phyloP scores from a whole-genome alignment of 345 rosid species.

The Erucastrum elatum region DNA sequence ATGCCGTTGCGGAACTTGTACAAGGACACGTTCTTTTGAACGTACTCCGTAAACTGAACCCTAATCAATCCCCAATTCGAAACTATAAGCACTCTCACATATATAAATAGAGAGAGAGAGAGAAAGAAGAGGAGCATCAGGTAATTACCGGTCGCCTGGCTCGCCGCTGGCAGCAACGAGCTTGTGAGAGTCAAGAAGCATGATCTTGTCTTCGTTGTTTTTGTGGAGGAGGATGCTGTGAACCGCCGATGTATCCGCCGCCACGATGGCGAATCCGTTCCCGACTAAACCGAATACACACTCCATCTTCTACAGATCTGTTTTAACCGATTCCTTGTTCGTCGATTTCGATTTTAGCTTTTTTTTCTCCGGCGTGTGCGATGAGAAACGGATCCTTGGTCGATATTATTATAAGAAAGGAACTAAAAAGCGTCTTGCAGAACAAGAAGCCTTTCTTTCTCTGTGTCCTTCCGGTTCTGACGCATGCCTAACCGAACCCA shows the following conservation, averaged over 20 bases:
- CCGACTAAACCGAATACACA: conserved; percentile 94
- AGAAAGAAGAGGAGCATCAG: neutral
- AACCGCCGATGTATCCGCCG: conserved; percentile 88
- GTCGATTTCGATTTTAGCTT: neutral
- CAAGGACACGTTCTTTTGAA: conserved; percentile 90
- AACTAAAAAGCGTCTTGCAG: conserved; percentile 30
- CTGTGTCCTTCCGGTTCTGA: neutral
- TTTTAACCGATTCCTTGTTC: no score
- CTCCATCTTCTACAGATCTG: conserved; percentile 61
- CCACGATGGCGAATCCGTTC: conserved; percentile 79
- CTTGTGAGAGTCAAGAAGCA: conserved; percentile 94
- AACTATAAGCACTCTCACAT: neutral
- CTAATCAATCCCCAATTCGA: conserved; percentile 34
- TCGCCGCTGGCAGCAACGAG: conserved; percentile 96
- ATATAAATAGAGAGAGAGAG: neutral
- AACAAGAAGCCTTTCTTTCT: conserved; percentile 23
- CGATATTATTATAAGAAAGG: neutral
- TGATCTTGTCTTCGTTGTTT: conserved; percentile 94
- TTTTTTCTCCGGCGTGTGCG: conserved; percentile 3
- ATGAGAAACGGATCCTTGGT: neutral
- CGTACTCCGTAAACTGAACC: conserved; percentile 92
- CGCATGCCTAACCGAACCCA: neutral
- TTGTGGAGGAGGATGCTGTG: conserved; percentile 92
- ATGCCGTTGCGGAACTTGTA: conserved; percentile 95
- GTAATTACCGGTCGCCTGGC: conserved; percentile 78